Evolutionary conservation across 2,329 filamentous ascomycete genomes (phyloP).

Genomic region (Scedosporium dehoogii): DNA sequence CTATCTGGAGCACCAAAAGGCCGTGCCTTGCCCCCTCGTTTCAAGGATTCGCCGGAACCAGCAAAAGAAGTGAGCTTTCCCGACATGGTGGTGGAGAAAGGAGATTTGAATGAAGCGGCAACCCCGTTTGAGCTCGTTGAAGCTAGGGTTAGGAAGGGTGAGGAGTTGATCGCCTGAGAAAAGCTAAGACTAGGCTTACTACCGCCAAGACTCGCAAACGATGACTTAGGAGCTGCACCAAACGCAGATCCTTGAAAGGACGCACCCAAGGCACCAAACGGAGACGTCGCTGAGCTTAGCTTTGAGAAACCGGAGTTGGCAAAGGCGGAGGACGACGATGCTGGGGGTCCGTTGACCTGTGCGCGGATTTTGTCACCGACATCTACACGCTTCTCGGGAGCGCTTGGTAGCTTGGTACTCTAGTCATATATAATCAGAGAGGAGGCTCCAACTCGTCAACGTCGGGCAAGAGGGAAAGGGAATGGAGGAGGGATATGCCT

Average conservation of each 20-base stretch:
- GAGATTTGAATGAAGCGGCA: slow-evolving; percentile 23
- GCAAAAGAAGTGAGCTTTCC: slow-evolving; percentile 41
- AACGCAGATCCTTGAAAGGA: slow-evolving; percentile 39
- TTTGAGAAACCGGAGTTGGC: slow-evolving; percentile 59
- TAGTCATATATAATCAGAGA: not conserved
- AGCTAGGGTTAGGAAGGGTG: slow-evolving; percentile 37
- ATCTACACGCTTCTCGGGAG: not conserved
- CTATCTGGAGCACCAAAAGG: slow-evolving; percentile 70
- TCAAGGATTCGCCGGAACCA: slow-evolving; percentile 42
- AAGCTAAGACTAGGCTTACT: slow-evolving; percentile 39
- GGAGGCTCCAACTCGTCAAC: not conserved
- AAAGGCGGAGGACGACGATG: slow-evolving; percentile 50
- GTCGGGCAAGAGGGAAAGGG: no score
- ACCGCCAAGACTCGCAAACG: slow-evolving; percentile 18
- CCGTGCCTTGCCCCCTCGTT: slow-evolving; percentile 52
- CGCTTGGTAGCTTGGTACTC: no score
- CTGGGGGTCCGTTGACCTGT: slow-evolving; percentile 23
- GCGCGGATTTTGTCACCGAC: slow-evolving; percentile 7
- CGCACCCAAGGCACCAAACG: slow-evolving; percentile 48
- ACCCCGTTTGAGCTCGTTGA: slow-evolving; percentile 24
- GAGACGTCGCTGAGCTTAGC: slow-evolving; percentile 52
- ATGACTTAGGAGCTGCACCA: slow-evolving; percentile 25
- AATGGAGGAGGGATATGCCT: not conserved
- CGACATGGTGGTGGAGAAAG: slow-evolving; percentile 56
- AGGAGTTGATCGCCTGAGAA: slow-evolving; percentile 27